Percentiles rank a stretch among this genome's conserved stretches.
Conservation (phyloP, 2,329 filamentous ascomycete genomes). For the Mariannaea elegans region DNA sequence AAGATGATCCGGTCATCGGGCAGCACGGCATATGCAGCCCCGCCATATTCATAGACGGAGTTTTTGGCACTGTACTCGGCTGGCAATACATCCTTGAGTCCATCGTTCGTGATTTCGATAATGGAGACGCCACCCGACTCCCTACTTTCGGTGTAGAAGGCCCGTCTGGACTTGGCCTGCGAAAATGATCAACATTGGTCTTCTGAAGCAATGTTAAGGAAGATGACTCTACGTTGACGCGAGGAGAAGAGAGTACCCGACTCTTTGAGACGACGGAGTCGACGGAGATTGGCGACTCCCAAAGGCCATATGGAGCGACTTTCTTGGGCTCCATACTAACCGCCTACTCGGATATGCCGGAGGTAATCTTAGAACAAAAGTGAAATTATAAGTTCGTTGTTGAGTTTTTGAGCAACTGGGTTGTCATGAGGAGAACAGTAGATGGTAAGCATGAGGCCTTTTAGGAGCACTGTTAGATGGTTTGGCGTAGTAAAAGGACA, state of each 20-base stretch:
- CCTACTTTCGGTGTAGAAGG: conserved; percentile 50
- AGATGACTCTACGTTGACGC: conserved; percentile 44
- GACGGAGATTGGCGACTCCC: conserved; percentile 50
- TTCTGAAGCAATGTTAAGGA: no score
- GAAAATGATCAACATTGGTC: neutral
- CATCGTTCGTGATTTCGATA: conserved; percentile 49
- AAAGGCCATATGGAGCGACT: conserved; percentile 48
- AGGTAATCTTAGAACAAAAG: neutral
- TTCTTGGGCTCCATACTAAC: conserved; percentile 27
- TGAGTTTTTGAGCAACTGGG: no score
- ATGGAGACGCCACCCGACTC: conserved; percentile 54
- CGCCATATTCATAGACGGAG: conserved; percentile 63
- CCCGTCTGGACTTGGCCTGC: conserved; percentile 42
- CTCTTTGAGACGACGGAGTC: conserved; percentile 49
- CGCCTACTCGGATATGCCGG: neutral
- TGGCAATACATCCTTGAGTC: conserved; percentile 53
- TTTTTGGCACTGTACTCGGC: conserved; percentile 53
- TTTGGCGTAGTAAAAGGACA: no score
- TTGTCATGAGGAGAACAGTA: no score
- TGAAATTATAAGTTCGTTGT: no score
- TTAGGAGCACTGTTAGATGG: no score
- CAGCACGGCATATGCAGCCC: conserved; percentile 53
- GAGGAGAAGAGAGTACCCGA: conserved; percentile 44
- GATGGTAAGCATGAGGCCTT: no score
- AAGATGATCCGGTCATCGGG: conserved; percentile 55